phyloP scores from a whole-genome alignment of 1,139 yeast species.

The Hansenula anomala region DNA sequence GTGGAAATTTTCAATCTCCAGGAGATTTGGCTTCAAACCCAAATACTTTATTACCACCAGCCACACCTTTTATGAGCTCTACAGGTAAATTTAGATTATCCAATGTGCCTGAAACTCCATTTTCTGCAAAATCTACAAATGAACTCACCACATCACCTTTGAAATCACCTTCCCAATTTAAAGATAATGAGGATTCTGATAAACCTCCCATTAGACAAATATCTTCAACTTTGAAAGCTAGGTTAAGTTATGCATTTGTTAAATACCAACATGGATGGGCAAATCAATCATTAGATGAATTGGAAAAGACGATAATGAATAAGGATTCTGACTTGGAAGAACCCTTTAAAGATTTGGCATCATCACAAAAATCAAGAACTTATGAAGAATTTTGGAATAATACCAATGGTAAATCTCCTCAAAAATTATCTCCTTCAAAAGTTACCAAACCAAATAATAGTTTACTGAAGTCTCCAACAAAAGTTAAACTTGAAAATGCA shows the following conservation, averaged over 20 bases:
- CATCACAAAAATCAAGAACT: slow-evolving; percentile 10
- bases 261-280: slow-evolving; percentile 39
- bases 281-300: slow-evolving; percentile 31
- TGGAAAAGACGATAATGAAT: slow-evolving; percentile 24
- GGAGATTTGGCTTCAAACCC: slow-evolving; percentile 6
- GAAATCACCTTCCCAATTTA: slow-evolving; percentile 28
- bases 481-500: neutral
- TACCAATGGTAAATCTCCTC: neutral
- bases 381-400: slow-evolving; percentile 6
- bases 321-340: slow-evolving; percentile 9
- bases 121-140: slow-evolving; percentile 19
- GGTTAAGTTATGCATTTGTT: slow-evolving; percentile 41
- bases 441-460: slow-evolving; percentile 1
- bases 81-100: slow-evolving; percentile 9
- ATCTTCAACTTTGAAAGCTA: slow-evolving; percentile 36
- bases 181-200: slow-evolving; percentile 22
- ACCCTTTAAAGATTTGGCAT: slow-evolving; percentile 5
- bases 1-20: slow-evolving; percentile 11
- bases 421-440: slow-evolving; percentile 3
- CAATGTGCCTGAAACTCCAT: slow-evolving; percentile 31
- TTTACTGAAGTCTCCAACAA: neutral
- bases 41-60: slow-evolving; percentile 10
- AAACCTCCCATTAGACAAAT: slow-evolving; percentile 34
- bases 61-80: slow-evolving; percentile 12
- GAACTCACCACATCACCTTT: slow-evolving; percentile 29